Percentiles rank a stretch among this genome's conserved stretches.
phyloP scores from a whole-genome alignment of 352 stramenopile genomes.

The Globisporangium nagaii region DNA sequence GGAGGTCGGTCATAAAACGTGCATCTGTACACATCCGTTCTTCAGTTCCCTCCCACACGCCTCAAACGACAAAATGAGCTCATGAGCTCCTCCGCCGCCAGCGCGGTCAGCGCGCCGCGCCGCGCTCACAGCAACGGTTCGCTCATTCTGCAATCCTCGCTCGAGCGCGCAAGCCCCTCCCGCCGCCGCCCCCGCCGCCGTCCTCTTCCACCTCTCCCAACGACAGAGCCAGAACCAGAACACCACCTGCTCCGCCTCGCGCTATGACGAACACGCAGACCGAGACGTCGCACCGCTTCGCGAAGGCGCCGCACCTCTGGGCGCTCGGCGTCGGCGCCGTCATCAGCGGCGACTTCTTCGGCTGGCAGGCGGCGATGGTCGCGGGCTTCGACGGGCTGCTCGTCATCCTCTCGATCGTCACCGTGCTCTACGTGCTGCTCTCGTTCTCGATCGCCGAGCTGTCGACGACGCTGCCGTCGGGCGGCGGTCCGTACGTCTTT shows the following conservation, averaged over 20 bases:
- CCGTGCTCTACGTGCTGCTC: slow-evolving; percentile 56
- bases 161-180: neutral
- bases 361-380: slow-evolving; percentile 49
- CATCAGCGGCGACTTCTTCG: slow-evolving; percentile 59
- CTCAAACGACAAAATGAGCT: neutral
- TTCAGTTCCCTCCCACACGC: too few relatives aligned
- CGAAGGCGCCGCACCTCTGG: slow-evolving; percentile 52
- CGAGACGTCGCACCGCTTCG: slow-evolving; percentile 28
- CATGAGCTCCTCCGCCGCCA: neutral
- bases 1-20: too few relatives aligned
- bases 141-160: neutral
- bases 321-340: slow-evolving; percentile 50
- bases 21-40: too few relatives aligned
- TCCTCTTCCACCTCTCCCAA: too few relatives aligned
- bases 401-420: slow-evolving; percentile 51
- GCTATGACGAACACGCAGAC: slow-evolving; percentile 4
- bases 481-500: slow-evolving; percentile 61
- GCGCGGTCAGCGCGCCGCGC: too few relatives aligned
- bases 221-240: neutral
- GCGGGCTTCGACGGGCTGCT: slow-evolving; percentile 54
- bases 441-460: slow-evolving; percentile 71
- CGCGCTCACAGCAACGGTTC: neutral
- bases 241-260: neutral
- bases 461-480: slow-evolving; percentile 44
- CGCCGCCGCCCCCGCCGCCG: too few relatives aligned